Percentiles rank a stretch among this genome's conserved stretches.
Evolutionary conservation across 257 asterid genomes (phyloP).

Genomic region (Perilla frutescens): DNA sequence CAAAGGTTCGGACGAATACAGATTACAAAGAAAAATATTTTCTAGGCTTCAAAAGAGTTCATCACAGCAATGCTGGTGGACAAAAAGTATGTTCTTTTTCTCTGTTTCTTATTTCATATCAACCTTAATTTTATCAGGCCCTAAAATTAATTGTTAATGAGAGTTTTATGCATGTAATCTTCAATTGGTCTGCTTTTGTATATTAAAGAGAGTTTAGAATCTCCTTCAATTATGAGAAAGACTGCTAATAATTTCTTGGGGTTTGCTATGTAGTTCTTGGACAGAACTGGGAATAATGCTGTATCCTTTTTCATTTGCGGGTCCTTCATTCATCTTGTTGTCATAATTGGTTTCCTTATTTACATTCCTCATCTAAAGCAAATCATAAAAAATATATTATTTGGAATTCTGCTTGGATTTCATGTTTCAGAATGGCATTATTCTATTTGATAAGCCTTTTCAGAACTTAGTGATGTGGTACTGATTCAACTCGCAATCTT

Average conservation of each 20-base stretch:
- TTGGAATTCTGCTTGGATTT: not conserved
- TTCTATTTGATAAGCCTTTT: not conserved
- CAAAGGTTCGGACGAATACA: constrained; percentile 26
- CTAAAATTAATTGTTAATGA: not conserved
- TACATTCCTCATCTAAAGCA: not conserved
- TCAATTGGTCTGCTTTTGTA: no score
- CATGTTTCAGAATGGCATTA: not conserved
- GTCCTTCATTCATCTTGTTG: not conserved
- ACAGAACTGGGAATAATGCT: not conserved
- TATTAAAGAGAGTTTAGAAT: no score
- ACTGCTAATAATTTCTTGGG: not conserved
- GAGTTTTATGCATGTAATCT: no score
- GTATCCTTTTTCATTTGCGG: not conserved
- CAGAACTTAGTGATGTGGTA: not conserved
- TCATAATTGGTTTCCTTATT: not conserved
- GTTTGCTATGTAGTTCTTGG: not conserved
- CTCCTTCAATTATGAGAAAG: constrained; percentile 1
- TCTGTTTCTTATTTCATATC: not conserved
- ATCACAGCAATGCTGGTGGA: constrained; percentile 22
- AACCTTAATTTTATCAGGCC: not conserved
- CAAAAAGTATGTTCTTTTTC: constrained; percentile 1
- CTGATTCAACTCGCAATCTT: no score
- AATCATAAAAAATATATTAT: no score
- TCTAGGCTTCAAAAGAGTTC: constrained; percentile 7
- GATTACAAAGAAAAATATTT: not conserved